Percentiles rank a stretch among this genome's conserved stretches.
Evolutionary conservation across 495 filamentous ascomycete species (phyloP).

Genomic region (Penicillium soppii): DNA sequence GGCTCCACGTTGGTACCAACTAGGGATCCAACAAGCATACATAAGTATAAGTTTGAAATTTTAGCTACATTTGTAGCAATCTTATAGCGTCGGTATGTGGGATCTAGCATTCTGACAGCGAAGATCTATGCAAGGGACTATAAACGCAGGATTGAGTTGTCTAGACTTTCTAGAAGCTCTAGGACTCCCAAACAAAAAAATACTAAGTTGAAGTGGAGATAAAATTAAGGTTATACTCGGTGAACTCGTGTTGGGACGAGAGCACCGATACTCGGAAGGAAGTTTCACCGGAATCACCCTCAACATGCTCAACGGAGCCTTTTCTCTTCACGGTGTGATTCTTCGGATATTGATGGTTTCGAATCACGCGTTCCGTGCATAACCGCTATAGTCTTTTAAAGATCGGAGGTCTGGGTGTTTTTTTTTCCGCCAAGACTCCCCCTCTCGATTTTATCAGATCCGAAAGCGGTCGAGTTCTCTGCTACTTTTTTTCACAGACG

Average conservation of each 20-base stretch:
- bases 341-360: neutral
- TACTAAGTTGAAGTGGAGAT: neutral
- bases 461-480: slow-evolving; percentile 19
- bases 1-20: too few species aligned
- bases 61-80: too few species aligned
- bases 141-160: neutral
- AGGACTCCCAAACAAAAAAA: neutral
- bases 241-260: slow-evolving; percentile 12
- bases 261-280: slow-evolving; percentile 18
- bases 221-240: slow-evolving; percentile 21
- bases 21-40: too few species aligned
- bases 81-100: too few species aligned
- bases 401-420: neutral
- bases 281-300: slow-evolving; percentile 9
- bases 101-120: neutral
- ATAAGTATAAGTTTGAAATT: too few species aligned
- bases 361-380: neutral
- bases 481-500: slow-evolving; percentile 9
- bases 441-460: slow-evolving; percentile 21
- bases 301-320: slow-evolving; percentile 14
- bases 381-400: neutral
- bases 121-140: slow-evolving; percentile 1
- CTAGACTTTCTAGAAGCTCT: too few species aligned
- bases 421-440: slow-evolving; percentile 9
- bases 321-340: too few species aligned